Evolutionary conservation across 805 yeast species (phyloP).

Genomic region (Yarrowia deformans): DNA sequence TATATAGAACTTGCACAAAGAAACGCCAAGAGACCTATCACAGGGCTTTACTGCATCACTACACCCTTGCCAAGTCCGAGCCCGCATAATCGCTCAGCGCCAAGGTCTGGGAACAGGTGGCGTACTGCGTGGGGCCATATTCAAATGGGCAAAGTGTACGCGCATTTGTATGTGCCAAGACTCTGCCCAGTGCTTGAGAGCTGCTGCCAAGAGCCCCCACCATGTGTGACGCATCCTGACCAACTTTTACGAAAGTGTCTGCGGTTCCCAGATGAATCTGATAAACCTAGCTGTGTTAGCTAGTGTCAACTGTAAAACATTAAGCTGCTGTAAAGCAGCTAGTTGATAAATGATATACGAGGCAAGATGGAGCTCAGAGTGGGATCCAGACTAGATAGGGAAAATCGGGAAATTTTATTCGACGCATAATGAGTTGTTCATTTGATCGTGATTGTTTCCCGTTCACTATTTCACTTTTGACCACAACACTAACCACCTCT

Average conservation of each 20-base stretch:
- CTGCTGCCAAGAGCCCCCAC: slow-evolving; percentile 2
- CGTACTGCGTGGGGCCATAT: neutral
- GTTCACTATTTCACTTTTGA: no score
- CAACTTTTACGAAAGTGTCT: neutral
- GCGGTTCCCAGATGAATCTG: slow-evolving; percentile 8
- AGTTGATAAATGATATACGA: neutral
- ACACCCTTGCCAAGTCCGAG: slow-evolving; percentile 5
- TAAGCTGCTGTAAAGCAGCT: neutral
- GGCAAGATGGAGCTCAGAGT: neutral
- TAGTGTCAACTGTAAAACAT: neutral
- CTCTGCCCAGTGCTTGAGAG: neutral
- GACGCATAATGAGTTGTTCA: no score
- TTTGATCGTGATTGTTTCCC: neutral
- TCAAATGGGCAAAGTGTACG: neutral
- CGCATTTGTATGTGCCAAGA: neutral
- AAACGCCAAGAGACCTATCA: neutral
- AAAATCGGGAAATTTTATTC: neutral
- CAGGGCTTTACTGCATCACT: neutral
- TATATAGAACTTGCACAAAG: neutral
- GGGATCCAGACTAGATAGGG: neutral
- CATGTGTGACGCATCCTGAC: slow-evolving; percentile 10
- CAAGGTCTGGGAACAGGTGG: neutral
- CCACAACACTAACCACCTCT: neutral
- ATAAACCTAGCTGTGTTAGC: neutral
- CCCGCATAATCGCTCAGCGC: slow-evolving; percentile 21